phyloP scores from a whole-genome alignment of 495 filamentous ascomycete genomes.

The Bacidia rubella region DNA sequence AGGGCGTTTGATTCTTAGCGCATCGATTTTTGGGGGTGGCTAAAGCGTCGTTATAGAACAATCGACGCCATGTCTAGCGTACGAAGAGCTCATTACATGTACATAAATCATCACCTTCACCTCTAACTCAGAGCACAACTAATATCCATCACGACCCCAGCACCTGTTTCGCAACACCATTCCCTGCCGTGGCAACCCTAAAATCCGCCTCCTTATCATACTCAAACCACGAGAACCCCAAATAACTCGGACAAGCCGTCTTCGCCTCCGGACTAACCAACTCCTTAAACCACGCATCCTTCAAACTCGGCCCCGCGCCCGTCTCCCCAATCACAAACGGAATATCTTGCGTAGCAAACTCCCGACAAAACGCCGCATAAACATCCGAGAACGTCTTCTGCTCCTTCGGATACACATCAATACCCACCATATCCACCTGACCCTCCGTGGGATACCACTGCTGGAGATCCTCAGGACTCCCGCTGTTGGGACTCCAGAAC shows the following conservation, averaged over 20 bases:
- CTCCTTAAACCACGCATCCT: constrained; percentile 11
- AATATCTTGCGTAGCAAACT: neutral
- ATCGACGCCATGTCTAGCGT: no score
- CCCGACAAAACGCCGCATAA: constrained; percentile 10
- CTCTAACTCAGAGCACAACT: no score
- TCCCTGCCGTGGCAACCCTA: constrained; percentile 11
- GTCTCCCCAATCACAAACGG: constrained; percentile 17
- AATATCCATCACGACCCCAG: neutral
- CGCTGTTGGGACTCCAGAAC: constrained; percentile 8
- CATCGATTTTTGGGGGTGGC: neutral
- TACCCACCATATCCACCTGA: constrained; percentile 12
- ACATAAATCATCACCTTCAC: no score
- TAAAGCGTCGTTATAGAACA: no score
- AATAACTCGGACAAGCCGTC: constrained; percentile 14
- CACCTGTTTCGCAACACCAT: constrained; percentile 3
- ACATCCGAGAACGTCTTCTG: constrained; percentile 3
- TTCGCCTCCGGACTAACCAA: constrained; percentile 10
- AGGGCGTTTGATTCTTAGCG: no score
- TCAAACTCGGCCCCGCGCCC: constrained; percentile 6
- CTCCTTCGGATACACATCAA: constrained; percentile 12
- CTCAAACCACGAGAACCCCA: constrained; percentile 17
- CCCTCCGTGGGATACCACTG: constrained; percentile 4
- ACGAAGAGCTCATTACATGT: no score
- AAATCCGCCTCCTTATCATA: constrained; percentile 15
- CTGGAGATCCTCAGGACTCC: neutral